Percentiles rank a stretch among this genome's conserved stretches.
phyloP scores from a whole-genome alignment of 2,329 filamentous ascomycete species.

The Knoxdaviesia capensis region DNA sequence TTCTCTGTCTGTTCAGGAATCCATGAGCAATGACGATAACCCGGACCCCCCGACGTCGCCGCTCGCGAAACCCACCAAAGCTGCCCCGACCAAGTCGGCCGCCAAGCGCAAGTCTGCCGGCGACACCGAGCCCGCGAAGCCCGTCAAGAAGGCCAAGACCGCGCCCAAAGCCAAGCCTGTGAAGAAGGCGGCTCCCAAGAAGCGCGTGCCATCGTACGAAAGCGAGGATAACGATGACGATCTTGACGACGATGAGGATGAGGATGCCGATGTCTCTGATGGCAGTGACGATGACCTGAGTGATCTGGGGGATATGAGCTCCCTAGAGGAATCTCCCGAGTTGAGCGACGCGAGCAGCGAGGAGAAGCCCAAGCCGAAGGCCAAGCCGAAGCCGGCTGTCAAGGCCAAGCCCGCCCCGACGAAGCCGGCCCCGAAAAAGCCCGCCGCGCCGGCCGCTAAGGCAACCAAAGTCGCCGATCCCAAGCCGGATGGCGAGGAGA shows the following conservation, averaged over 20 bases:
- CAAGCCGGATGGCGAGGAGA: too few relatives aligned
- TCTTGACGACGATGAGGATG: slow-evolving; percentile 1
- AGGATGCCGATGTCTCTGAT: not conserved
- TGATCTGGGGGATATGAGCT: slow-evolving; percentile 3
- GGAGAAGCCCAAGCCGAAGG: slow-evolving; percentile 4
- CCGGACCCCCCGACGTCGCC: not conserved
- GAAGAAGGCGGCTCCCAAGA: slow-evolving; percentile 4
- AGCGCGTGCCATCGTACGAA: not conserved
- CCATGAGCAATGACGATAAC: not conserved
- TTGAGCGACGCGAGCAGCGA: slow-evolving; percentile 4
- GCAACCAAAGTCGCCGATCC: too few relatives aligned
- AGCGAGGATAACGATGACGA: slow-evolving; percentile 1
- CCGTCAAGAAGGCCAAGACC: slow-evolving; percentile 7
- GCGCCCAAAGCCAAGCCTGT: slow-evolving; percentile 4
- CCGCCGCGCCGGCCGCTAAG: too few relatives aligned
- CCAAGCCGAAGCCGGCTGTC: slow-evolving; percentile 1
- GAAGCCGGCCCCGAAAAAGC: not conserved
- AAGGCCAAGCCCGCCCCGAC: too few relatives aligned
- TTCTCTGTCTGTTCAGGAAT: too few relatives aligned
- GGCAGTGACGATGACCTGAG: slow-evolving; percentile 3
- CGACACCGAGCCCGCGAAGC: not conserved
- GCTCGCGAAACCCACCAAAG: not conserved
- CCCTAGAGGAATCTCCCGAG: too few relatives aligned
- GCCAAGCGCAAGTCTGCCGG: slow-evolving; percentile 16
- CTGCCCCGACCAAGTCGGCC: slow-evolving; percentile 11